Evolutionary conservation across 805 yeast genomes (phyloP), one percentile per base, ranked within the genome.

Genomic region (Suhomyces xylopsoci): DNA sequence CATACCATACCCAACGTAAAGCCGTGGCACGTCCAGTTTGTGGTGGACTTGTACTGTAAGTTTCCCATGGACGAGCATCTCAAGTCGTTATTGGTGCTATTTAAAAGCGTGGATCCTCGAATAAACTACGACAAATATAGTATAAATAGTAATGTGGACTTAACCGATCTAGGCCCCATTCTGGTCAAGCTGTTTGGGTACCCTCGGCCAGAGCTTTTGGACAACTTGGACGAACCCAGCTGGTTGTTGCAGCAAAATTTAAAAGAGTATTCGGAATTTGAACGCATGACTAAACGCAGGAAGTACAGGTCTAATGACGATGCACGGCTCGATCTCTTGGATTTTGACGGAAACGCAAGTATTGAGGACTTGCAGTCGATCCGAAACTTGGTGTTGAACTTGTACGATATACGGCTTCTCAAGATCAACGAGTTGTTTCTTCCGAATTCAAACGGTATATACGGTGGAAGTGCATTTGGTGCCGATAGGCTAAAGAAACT

Each of bases 51-150:
- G 42, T 60, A 53, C 45, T 40, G 47, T 2, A 65, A 64, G 45
- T 71, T 71, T 51, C 77, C 77, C 17, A 52, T 58, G 32, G 77
- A 71, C 50, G 63, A 60, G 15, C 56, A 62, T 22, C 56, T 71
- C 36, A 62, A 56, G 40, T 53, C 55, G 10, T 52, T 70, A 17
- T 43, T 70, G 19, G 55, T 58, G 1, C 52, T 65, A 7, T 63
- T 68, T 52, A 59, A 57, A 47, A 52, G 57, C 24, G 12, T 60
- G 19, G 58, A 58, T 8, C 71, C 70, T 3, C 45, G 36, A 6
- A 28, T 63, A 7, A 63, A 62, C 47, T 53, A 58, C 45, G 55
- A 54, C 9, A 20, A 40, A 7, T 62, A 1, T 63, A 54, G 48
- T 58, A 60, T 24, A 58, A 62, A 25, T 59, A 50, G 42, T 42